Evolutionary conservation across 2,329 filamentous ascomycete genomes (phyloP).

Genomic region (Plectosphaerella cucumerina): DNA sequence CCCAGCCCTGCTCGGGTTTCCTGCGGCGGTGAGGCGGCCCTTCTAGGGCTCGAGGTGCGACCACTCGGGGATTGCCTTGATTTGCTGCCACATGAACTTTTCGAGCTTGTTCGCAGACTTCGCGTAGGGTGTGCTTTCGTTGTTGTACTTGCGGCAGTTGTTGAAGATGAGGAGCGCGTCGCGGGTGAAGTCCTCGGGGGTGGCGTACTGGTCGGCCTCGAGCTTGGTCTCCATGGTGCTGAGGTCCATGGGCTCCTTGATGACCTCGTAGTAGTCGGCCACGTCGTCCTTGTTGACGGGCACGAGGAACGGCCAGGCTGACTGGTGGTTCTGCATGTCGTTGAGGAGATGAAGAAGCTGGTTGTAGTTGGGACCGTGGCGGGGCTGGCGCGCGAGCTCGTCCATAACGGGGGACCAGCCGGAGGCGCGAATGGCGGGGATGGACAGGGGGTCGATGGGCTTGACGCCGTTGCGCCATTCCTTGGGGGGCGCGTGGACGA

Average conservation of each 20-base stretch:
- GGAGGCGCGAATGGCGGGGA: slow-evolving; percentile 83
- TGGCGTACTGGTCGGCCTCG: slow-evolving; percentile 87
- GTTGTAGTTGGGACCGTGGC: slow-evolving; percentile 95
- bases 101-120: slow-evolving; percentile 92
- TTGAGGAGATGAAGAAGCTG: slow-evolving; percentile 89
- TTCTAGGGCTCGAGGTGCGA: slow-evolving; percentile 55
- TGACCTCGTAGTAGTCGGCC: slow-evolving; percentile 97
- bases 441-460: slow-evolving; percentile 78
- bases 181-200: slow-evolving; percentile 85
- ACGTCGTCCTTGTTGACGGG: slow-evolving; percentile 96
- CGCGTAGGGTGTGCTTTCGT: slow-evolving; percentile 89
- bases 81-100: slow-evolving; percentile 93
- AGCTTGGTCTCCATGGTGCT: slow-evolving; percentile 94
- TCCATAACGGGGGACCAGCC: slow-evolving; percentile 99
- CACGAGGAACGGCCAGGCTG: slow-evolving; percentile 90
- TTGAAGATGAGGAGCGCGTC: slow-evolving; percentile 88
- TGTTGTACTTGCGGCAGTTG: slow-evolving; percentile 96
- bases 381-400: slow-evolving; percentile 87
- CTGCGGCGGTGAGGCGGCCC: slow-evolving; percentile 3
- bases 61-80: slow-evolving; percentile 92
- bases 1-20: background rate
- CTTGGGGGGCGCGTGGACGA: slow-evolving; percentile 78
- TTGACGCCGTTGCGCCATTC: slow-evolving; percentile 76
- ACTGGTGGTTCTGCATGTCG: slow-evolving; percentile 89
- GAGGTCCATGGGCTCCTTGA: slow-evolving; percentile 96